phyloP scores from a whole-genome alignment of 257 asterid species.

The Parsonsia alboflavescens region DNA sequence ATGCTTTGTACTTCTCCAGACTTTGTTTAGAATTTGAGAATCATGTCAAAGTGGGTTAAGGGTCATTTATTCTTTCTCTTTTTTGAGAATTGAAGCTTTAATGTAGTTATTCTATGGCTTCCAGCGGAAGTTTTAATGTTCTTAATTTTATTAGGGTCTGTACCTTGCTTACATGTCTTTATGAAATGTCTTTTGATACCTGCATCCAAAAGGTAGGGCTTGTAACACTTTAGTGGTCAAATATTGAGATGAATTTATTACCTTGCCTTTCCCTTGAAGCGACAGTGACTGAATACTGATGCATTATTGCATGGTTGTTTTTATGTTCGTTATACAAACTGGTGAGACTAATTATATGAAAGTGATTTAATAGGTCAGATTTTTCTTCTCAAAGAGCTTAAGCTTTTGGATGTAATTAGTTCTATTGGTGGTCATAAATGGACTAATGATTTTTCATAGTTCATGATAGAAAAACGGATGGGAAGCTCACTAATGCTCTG shows the following conservation, averaged over 20 bases:
- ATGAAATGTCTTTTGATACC: neutral
- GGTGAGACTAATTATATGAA: neutral
- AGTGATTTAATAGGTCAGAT: neutral
- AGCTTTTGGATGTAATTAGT: neutral
- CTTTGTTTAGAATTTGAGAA: neutral
- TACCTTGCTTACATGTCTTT: neutral
- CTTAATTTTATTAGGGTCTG: neutral
- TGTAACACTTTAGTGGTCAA: neutral
- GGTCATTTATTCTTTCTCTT: neutral
- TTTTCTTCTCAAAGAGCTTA: neutral
- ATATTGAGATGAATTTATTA: neutral
- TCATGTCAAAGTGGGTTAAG: neutral
- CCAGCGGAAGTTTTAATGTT: neutral
- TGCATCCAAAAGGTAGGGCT: neutral
- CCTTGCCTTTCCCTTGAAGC: neutral
- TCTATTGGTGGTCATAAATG: neutral
- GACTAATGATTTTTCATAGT: neutral
- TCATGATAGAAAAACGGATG: neutral
- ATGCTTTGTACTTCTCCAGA: neutral
- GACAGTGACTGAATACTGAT: neutral
- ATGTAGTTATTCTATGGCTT: neutral
- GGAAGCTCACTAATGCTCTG: neutral
- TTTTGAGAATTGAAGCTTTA: neutral
- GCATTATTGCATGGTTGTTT: neutral
- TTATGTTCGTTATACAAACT: too few species aligned